Conservation (phyloP, 495 filamentous ascomycete genomes). For the Glutinoglossum americanum region DNA sequence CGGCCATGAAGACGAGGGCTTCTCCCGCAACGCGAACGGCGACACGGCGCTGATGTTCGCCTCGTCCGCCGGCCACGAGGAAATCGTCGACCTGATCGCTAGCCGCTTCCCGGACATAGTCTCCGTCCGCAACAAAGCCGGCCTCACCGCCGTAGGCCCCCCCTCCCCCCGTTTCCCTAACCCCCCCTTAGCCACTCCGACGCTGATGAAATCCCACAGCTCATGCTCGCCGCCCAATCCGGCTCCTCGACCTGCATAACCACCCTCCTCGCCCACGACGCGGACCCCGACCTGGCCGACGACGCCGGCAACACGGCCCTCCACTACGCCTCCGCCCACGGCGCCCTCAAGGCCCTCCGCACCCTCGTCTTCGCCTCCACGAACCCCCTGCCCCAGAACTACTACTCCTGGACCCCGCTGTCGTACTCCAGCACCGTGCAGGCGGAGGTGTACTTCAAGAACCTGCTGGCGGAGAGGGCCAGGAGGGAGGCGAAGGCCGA, state of each 20-base stretch:
- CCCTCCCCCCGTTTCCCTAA: not conserved
- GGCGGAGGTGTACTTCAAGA: slow-evolving; percentile 54
- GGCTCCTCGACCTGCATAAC: slow-evolving; percentile 37
- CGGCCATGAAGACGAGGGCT: slow-evolving; percentile 25
- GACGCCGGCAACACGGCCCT: slow-evolving; percentile 53
- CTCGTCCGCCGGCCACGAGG: slow-evolving; percentile 34
- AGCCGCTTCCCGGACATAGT: slow-evolving; percentile 19
- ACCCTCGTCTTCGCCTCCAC: slow-evolving; percentile 49
- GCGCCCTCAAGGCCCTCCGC: slow-evolving; percentile 49
- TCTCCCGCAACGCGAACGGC: slow-evolving; percentile 45
- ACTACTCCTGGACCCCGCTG: slow-evolving; percentile 49
- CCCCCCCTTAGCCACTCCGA: not conserved
- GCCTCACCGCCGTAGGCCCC: slow-evolving; percentile 12
- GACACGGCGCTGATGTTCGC: slow-evolving; percentile 49
- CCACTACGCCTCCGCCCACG: slow-evolving; percentile 43
- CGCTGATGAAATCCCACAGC: not conserved
- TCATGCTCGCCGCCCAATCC: slow-evolving; percentile 21
- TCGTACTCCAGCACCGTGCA: slow-evolving; percentile 51
- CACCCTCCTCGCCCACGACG: slow-evolving; percentile 26
- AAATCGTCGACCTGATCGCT: slow-evolving; percentile 35
- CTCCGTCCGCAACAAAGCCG: slow-evolving; percentile 29
- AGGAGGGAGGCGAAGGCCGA: not conserved
- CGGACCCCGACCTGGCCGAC: slow-evolving; percentile 25
- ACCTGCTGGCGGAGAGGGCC: slow-evolving; percentile 30
- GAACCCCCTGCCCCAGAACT: slow-evolving; percentile 38